Conservation (phyloP, 169 alveolate genomes). For the Cryptosporidium sp. region DNA sequence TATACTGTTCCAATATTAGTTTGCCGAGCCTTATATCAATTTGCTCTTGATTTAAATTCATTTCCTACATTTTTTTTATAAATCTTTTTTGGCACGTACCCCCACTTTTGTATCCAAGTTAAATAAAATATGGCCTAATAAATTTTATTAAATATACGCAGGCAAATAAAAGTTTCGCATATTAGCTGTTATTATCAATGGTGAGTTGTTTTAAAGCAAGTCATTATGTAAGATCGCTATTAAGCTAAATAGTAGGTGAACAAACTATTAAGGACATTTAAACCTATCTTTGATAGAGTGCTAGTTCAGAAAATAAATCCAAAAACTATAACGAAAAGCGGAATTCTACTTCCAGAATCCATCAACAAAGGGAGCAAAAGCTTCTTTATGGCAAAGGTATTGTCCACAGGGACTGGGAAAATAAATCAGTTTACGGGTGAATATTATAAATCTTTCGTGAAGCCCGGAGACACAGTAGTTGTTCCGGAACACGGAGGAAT, state of each 20-base stretch:
- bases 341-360: constrained; percentile 49
- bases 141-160: neutral
- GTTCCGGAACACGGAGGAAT: constrained; percentile 59
- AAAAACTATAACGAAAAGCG: constrained; percentile 33
- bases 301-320: constrained; percentile 51
- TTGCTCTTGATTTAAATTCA: constrained; percentile 13
- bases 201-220: neutral
- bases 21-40: constrained; percentile 10
- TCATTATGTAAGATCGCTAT: neutral
- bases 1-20: constrained; percentile 44
- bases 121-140: neutral
- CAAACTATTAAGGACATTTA: constrained; percentile 25
- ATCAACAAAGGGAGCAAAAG: neutral
- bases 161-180: neutral
- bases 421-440: constrained; percentile 39
- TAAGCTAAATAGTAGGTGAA: constrained; percentile 13
- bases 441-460: constrained; percentile 4
- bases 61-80: neutral
- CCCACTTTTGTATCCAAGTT: neutral
- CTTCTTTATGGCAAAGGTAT: constrained; percentile 25
- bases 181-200: neutral
- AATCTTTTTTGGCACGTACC: neutral
- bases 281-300: constrained; percentile 57
- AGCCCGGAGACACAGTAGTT: constrained; percentile 60
- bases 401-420: constrained; percentile 47